These are phyloP conservation scores for Fusarium keratoplasticum DNA, from an alignment of 2,329 filamentous ascomycete genomes.

Conservation along the genomic window DNA sequence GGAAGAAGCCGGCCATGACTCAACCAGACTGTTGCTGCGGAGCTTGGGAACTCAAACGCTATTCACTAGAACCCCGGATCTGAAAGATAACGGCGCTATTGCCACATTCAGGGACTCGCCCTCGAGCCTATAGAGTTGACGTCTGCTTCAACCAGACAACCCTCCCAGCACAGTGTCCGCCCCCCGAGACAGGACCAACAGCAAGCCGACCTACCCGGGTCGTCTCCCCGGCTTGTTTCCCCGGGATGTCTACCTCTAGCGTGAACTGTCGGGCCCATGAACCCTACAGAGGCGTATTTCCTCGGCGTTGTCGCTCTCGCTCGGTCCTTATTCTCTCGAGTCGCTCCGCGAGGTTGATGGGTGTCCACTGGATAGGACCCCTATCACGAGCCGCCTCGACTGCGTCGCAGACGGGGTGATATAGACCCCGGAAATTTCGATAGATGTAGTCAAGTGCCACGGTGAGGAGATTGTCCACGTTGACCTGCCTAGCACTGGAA, in stretches of 20 bases:
- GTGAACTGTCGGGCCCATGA: not conserved
- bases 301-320: conserved; percentile 17
- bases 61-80: not conserved
- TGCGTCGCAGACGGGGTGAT: conserved; percentile 33
- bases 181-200: not conserved
- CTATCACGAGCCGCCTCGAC: conserved; percentile 33
- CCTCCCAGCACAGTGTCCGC: not conserved
- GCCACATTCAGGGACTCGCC: not conserved
- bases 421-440: conserved; percentile 36
- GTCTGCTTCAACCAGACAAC: not conserved
- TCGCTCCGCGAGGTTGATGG: conserved; percentile 32
- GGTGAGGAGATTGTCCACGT: conserved; percentile 38
- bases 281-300: not conserved
- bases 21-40: not conserved
- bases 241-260: not conserved
- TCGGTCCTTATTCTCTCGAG: conserved; percentile 31
- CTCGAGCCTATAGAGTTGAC: not conserved
- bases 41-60: conserved; percentile 6
- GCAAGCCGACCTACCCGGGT: not conserved
- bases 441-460: conserved; percentile 38
- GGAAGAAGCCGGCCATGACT: conserved; percentile 15
- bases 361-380: conserved; percentile 35
- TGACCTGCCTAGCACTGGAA: conserved; percentile 25
- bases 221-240: not conserved
- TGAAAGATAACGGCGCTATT: conserved; percentile 6